phyloP scores from a whole-genome alignment of 2,329 filamentous ascomycete genomes.

The Bipolaris victoriae region DNA sequence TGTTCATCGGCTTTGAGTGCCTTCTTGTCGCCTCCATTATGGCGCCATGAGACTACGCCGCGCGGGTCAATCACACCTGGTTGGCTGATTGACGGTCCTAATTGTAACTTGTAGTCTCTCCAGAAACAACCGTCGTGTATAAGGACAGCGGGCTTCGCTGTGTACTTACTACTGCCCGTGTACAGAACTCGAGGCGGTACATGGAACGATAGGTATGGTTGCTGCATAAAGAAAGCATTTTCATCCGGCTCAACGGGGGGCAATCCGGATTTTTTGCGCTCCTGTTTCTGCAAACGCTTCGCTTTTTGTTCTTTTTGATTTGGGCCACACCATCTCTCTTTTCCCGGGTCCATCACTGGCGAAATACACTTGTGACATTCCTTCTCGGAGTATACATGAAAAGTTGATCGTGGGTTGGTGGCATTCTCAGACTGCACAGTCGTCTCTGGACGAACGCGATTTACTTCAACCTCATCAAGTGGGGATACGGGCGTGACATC shows the following conservation, averaged over 20 bases:
- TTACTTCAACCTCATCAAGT: neutral
- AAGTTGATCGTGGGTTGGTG: neutral
- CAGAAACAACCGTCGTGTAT: constrained; percentile 38
- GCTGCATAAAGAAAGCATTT: constrained; percentile 38
- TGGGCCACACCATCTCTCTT: constrained; percentile 12
- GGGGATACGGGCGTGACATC: neutral
- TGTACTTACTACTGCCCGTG: constrained; percentile 20
- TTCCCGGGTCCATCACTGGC: neutral
- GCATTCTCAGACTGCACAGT: neutral
- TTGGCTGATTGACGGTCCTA: constrained; percentile 27
- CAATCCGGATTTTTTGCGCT: constrained; percentile 15
- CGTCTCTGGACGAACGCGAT: neutral
- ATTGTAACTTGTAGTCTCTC: constrained; percentile 40
- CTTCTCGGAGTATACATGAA: constrained; percentile 5
- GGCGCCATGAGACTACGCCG: constrained; percentile 34
- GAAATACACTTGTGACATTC: constrained; percentile 2
- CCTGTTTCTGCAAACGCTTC: constrained; percentile 13
- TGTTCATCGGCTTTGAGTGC: constrained; percentile 15
- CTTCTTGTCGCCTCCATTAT: constrained; percentile 26
- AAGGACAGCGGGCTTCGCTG: constrained; percentile 25
- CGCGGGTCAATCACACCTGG: constrained; percentile 37
- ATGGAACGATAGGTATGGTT: constrained; percentile 40
- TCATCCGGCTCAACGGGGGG: constrained; percentile 7
- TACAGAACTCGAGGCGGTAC: constrained; percentile 39
- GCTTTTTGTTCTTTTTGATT: constrained; percentile 12